Conservation (phyloP, 129 eudicot species). For the Flaveria sonorensis region DNA sequence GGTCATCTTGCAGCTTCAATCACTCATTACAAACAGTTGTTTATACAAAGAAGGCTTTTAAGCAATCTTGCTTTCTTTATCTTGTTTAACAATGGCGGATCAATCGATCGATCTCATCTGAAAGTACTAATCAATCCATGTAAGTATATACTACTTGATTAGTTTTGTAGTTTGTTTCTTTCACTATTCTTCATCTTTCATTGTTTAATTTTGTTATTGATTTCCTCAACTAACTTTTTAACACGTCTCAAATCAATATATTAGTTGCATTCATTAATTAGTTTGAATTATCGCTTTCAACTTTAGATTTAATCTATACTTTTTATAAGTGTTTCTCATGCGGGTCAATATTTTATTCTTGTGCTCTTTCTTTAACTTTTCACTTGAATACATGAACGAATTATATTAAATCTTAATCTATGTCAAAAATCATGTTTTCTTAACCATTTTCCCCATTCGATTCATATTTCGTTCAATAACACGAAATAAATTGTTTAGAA, state of each 20-base stretch:
- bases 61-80: conserved; percentile 10
- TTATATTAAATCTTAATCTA: conserved; percentile 10
- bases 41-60: conserved; percentile 17
- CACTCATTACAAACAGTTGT: conserved; percentile 54
- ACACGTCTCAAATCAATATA: conserved; percentile 3
- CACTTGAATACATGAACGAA: conserved; percentile 1
- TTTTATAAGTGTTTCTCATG: conserved; percentile 36
- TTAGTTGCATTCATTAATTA: conserved; percentile 31
- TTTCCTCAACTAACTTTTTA: conserved; percentile 31
- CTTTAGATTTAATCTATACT: conserved; percentile 26
- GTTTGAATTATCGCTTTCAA: conserved; percentile 32
- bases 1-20: conserved; percentile 76
- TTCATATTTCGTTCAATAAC: conserved; percentile 12
- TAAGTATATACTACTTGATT: conserved; percentile 29
- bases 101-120: conserved; percentile 7
- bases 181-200: conserved; percentile 16
- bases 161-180: conserved; percentile 16
- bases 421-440: conserved; percentile 22
- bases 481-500: conserved; percentile 16
- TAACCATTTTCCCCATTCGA: background rate
- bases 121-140: conserved; percentile 29
- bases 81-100: conserved; percentile 19
- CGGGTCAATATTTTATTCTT: conserved; percentile 34
- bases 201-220: conserved; percentile 25
- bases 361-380: conserved; percentile 18